Evolutionary conservation across 179 eudicot species (phyloP).

Genomic region (Corrigiola litoralis): DNA sequence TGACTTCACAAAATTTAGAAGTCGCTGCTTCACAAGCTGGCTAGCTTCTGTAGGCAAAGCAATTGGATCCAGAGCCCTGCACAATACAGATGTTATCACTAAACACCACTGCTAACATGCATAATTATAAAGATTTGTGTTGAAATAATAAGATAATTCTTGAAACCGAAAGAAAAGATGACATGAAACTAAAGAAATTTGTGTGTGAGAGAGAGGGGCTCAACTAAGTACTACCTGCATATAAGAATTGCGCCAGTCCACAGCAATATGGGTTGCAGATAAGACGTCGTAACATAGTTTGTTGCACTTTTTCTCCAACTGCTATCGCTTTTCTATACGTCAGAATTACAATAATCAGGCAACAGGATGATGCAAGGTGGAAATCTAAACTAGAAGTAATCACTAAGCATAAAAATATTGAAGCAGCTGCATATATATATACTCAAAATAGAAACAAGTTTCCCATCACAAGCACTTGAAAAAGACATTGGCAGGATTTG

Average conservation of each 20-base stretch:
- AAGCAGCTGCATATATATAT: neutral
- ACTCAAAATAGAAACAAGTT: constrained; percentile 7
- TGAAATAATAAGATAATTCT: neutral
- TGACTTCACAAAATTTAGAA: constrained; percentile 69
- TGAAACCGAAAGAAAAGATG: neutral
- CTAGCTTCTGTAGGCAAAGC: constrained; percentile 70
- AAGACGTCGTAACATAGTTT: constrained; percentile 61
- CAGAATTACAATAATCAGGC: constrained; percentile 7
- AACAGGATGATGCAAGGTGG: neutral
- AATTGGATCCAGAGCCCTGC: constrained; percentile 76
- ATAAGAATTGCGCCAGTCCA: constrained; percentile 81
- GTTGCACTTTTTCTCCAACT: constrained; percentile 78
- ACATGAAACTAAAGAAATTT: neutral
- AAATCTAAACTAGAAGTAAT: neutral
- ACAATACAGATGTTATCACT: constrained; percentile 11
- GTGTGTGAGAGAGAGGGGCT: neutral
- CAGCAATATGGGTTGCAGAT: constrained; percentile 76
- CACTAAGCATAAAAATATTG: neutral
- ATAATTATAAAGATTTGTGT: neutral
- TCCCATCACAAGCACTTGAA: neutral
- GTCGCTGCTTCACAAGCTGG: constrained; percentile 75
- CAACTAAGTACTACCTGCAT: constrained; percentile 63
- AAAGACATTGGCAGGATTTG: neutral
- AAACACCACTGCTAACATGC: neutral
- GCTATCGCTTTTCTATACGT: constrained; percentile 65